phyloP scores from a whole-genome alignment of 345 rosid genomes.

The Camelina hispida region DNA sequence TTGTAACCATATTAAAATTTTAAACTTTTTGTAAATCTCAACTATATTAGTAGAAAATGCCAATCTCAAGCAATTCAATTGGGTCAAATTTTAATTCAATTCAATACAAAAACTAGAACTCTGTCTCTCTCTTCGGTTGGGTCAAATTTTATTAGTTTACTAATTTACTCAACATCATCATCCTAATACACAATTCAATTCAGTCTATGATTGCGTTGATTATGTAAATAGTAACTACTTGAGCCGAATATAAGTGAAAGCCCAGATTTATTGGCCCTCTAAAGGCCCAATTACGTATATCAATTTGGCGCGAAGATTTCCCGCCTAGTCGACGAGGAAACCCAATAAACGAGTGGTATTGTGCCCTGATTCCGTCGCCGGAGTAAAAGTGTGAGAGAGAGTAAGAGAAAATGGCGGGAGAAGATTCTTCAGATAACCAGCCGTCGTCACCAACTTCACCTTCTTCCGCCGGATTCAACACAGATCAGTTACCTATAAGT shows the following conservation, averaged over 20 bases:
- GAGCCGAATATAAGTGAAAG: neutral
- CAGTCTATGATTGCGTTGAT: neutral
- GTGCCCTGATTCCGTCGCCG: conserved; percentile 16
- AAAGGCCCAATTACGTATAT: neutral
- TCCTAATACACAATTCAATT: too few relatives aligned
- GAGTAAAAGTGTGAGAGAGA: neutral
- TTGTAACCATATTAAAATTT: too few relatives aligned
- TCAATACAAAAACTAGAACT: too few relatives aligned
- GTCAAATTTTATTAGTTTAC: too few relatives aligned
- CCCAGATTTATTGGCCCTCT: neutral
- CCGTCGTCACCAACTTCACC: conserved; percentile 85
- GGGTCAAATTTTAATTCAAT: too few relatives aligned
- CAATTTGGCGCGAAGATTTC: conserved; percentile 23
- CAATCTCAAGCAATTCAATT: too few relatives aligned
- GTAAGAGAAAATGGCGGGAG: conserved; percentile 54
- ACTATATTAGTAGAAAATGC: too few relatives aligned
- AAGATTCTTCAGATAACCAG: conserved; percentile 51
- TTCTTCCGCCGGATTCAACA: conserved; percentile 77
- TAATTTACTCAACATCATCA: too few relatives aligned
- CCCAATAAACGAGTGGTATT: neutral
- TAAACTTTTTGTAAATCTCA: too few relatives aligned
- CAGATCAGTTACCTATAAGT: conserved; percentile 75
- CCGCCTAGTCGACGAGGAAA: conserved; percentile 25
- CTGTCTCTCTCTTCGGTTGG: too few relatives aligned
- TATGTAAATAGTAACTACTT: neutral